These are phyloP conservation scores for Kwoniella dejecticola DNA, from an alignment of 768 basidiomycete genomes.

Conservation along the genomic window DNA sequence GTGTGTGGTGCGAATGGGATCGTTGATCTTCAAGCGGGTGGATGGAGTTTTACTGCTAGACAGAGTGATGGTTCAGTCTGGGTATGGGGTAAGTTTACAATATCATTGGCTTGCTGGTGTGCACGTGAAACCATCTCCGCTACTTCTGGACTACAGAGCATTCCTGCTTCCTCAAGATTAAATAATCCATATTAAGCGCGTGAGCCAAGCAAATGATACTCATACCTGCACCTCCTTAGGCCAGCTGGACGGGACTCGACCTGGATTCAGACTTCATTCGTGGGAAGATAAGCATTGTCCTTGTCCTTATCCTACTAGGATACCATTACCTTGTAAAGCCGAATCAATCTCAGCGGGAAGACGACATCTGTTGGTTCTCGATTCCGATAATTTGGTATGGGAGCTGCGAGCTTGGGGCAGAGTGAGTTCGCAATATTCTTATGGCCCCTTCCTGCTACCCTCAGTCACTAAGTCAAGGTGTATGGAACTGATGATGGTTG, in stretches of 20 bases:
- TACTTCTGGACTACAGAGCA: neutral
- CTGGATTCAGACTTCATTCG: conserved; percentile 18
- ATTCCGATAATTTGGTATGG: conserved; percentile 50
- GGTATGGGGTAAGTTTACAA: conserved; percentile 46
- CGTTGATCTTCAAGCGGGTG: conserved; percentile 49
- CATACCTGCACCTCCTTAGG: conserved; percentile 16
- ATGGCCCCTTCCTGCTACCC: neutral
- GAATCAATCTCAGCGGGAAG: conserved; percentile 38
- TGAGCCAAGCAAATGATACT: too few relatives aligned
- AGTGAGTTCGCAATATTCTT: conserved; percentile 28
- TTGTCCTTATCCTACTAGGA: conserved; percentile 34
- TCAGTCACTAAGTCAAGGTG: neutral
- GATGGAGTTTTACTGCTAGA: conserved; percentile 50
- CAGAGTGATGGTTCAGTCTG: conserved; percentile 45
- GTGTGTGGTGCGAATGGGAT: conserved; percentile 31
- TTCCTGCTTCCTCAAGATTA: too few relatives aligned
- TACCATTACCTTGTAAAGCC: conserved; percentile 43
- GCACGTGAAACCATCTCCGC: neutral
- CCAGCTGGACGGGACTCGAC: conserved; percentile 37
- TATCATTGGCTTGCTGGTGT: neutral
- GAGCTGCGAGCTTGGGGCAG: conserved; percentile 41
- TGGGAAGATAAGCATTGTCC: conserved; percentile 39
- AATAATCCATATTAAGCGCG: too few relatives aligned
- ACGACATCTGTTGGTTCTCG: conserved; percentile 47
- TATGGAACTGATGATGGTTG: too few relatives aligned